Percentiles rank a stretch among this genome's conserved stretches.
phyloP scores from a whole-genome alignment of 257 asterid species.

The Lycium ferocissimum region DNA sequence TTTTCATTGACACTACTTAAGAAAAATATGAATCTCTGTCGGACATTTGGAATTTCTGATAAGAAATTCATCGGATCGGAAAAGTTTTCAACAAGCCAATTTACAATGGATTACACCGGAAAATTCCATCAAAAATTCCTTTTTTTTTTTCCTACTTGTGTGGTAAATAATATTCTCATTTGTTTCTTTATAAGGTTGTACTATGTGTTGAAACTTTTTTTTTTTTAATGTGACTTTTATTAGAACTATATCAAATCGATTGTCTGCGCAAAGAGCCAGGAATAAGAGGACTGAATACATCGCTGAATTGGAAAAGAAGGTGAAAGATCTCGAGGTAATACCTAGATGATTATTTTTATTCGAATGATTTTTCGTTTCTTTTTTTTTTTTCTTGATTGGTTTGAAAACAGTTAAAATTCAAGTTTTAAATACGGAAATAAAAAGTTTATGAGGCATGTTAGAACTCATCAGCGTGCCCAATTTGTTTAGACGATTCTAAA shows the following conservation, averaged over 20 bases:
- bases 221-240: neutral
- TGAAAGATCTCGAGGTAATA: constrained; percentile 44
- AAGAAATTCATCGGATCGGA: too few relatives aligned
- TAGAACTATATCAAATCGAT: constrained; percentile 61
- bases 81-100: too few relatives aligned
- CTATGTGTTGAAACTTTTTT: neutral
- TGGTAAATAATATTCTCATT: neutral
- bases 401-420: neutral
- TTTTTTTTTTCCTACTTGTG: too few relatives aligned
- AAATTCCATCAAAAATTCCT: too few relatives aligned
- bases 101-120: too few relatives aligned
- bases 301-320: constrained; percentile 46
- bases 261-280: constrained; percentile 63
- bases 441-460: neutral
- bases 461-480: neutral
- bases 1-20: too few relatives aligned
- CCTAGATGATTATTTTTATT: neutral
- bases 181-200: neutral
- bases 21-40: too few relatives aligned
- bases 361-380: neutral
- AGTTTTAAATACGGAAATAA: too few relatives aligned
- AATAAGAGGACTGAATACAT: constrained; percentile 38
- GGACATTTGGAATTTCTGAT: neutral
- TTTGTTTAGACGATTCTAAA: neutral
- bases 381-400: neutral